These are phyloP conservation scores for Dovyalis caffra DNA, from an alignment of 345 rosid species.

Conservation along the genomic window DNA sequence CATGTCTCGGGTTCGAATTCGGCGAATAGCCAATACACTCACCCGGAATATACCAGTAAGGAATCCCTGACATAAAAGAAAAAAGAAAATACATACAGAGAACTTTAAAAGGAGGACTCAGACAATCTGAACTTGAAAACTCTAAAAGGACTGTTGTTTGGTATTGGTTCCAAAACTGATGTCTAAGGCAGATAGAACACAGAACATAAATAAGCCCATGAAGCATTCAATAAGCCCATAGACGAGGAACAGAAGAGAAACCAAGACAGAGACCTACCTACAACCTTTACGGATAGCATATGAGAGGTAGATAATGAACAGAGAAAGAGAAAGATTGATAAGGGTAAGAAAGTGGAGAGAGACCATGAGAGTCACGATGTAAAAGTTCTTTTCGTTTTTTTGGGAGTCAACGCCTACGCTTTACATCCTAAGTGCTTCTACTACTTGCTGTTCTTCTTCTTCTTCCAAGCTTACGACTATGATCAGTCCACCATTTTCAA, in stretches of 20 bases:
- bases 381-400: background rate
- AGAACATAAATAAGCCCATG: background rate
- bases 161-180: background rate
- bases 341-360: background rate
- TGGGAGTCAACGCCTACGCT: background rate
- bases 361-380: background rate
- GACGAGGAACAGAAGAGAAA: too few species aligned
- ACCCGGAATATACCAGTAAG: too few species aligned
- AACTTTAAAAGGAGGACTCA: background rate
- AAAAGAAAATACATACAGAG: background rate
- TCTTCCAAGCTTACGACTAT: background rate
- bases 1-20: background rate
- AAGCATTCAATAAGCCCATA: background rate
- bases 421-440: background rate
- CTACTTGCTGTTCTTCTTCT: background rate
- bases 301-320: too few species aligned
- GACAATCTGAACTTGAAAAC: background rate
- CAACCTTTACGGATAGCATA: too few species aligned
- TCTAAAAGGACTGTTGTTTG: background rate
- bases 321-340: background rate
- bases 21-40: background rate
- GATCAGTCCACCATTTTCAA: background rate
- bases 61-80: background rate
- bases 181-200: background rate
- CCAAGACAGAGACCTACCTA: too few species aligned